A percentile compares a stretch with the other conserved stretches of the same genome.
phyloP scores from a whole-genome alignment of 306 rosid genomes.

The Corylus americana region DNA sequence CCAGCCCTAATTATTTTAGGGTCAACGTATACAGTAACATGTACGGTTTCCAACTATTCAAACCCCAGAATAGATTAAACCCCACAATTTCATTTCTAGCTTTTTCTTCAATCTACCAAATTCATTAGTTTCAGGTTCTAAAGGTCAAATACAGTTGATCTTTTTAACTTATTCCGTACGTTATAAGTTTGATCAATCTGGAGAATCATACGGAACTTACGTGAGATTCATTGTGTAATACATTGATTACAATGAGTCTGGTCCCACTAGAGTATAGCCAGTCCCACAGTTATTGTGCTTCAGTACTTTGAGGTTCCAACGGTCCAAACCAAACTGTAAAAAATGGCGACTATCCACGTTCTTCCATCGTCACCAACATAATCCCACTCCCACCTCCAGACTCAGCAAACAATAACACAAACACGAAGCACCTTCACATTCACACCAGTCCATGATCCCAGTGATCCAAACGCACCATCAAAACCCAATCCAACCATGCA shows the following conservation, averaged over 20 bases:
- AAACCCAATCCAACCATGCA: constrained; percentile 53
- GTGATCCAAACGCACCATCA: constrained; percentile 22
- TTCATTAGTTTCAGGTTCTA: no score
- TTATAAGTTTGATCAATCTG: no score
- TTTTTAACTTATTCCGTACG: no score
- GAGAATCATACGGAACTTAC: not conserved
- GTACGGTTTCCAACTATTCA: no score
- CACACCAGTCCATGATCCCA: constrained; percentile 41
- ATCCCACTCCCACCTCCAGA: constrained; percentile 36
- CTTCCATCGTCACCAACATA: constrained; percentile 55
- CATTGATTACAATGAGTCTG: not conserved
- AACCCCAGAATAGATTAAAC: no score
- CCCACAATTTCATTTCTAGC: no score
- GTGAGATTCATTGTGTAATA: not conserved
- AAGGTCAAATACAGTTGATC: no score
- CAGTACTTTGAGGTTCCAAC: constrained; percentile 38
- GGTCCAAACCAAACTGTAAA: constrained; percentile 40
- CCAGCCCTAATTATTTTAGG: no score
- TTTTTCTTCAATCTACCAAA: no score
- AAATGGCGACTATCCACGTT: constrained; percentile 68
- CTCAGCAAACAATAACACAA: constrained; percentile 27
- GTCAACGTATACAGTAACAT: no score
- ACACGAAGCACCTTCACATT: constrained; percentile 18
- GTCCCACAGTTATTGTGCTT: not conserved
- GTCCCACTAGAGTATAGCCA: not conserved